Conservation (phyloP, 78 protist species). For the Guillardia theta region DNA sequence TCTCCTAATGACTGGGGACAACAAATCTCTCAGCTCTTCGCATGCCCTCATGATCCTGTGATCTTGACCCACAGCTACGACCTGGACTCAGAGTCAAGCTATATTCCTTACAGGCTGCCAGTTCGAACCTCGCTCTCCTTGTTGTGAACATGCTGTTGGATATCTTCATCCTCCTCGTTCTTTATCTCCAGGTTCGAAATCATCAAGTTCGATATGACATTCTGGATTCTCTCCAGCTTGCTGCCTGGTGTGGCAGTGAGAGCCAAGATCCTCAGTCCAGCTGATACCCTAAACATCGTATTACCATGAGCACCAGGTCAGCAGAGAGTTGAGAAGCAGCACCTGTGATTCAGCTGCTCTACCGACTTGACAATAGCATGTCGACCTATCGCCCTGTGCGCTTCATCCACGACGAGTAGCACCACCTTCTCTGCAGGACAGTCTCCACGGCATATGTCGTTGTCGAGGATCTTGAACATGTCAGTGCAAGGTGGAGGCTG, state of each 20-base stretch:
- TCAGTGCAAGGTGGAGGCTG: not conserved
- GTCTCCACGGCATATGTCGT: slow-evolving; percentile 58
- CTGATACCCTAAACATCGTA: no score
- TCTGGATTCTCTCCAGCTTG: slow-evolving; percentile 54
- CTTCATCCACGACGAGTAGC: slow-evolving; percentile 63
- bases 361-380: not conserved
- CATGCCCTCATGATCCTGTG: no score
- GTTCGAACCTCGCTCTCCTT: not conserved
- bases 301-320: no score
- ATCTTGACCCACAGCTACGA: no score
- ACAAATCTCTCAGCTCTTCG: no score
- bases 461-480: slow-evolving; percentile 33
- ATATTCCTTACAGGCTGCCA: no score
- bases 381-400: slow-evolving; percentile 56
- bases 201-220: slow-evolving; percentile 64
- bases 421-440: slow-evolving; percentile 33
- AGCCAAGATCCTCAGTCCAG: slow-evolving; percentile 82
- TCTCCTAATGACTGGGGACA: no score
- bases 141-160: not conserved
- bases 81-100: no score
- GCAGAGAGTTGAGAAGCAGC: no score
- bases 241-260: slow-evolving; percentile 96
- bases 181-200: slow-evolving; percentile 73
- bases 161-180: slow-evolving; percentile 51
- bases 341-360: not conserved